Conservation (phyloP, 2,329 filamentous ascomycete genomes). For the Fusarium sp. region DNA sequence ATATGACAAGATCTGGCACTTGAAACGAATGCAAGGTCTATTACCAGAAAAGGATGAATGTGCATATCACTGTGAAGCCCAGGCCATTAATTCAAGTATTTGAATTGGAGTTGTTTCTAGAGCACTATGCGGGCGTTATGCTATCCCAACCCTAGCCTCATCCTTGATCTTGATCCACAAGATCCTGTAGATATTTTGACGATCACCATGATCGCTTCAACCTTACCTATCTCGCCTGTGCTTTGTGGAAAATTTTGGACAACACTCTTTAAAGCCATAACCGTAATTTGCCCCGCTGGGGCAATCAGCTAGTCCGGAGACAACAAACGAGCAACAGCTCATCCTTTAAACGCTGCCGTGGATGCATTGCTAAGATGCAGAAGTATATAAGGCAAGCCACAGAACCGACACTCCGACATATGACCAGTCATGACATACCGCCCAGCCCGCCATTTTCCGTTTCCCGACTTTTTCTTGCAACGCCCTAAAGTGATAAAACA, state of each 20-base stretch:
- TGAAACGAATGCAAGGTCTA: too few relatives aligned
- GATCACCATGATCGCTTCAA: constrained; percentile 15
- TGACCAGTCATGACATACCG: constrained; percentile 28
- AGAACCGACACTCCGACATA: constrained; percentile 22
- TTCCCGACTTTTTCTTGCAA: constrained; percentile 29
- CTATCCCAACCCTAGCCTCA: constrained; percentile 7
- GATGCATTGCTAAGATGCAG: constrained; percentile 22
- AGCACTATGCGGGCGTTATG: constrained; percentile 15
- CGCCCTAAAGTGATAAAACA: constrained; percentile 34
- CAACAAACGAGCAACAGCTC: constrained; percentile 16
- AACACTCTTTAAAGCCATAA: constrained; percentile 24
- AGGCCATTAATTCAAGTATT: constrained; percentile 19
- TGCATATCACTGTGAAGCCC: not conserved
- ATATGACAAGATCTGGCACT: too few relatives aligned
- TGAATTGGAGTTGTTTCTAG: constrained; percentile 42
- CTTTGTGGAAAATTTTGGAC: constrained; percentile 27
- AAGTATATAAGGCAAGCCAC: constrained; percentile 24
- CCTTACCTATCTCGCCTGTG: constrained; percentile 13
- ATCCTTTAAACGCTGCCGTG: constrained; percentile 4
- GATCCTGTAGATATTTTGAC: constrained; percentile 20
- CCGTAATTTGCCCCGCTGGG: constrained; percentile 31
- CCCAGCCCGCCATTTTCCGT: constrained; percentile 38
- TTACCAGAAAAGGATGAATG: too few relatives aligned
- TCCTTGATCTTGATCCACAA: constrained; percentile 9
- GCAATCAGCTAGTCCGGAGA: constrained; percentile 27